Evolutionary conservation across 2,329 filamentous ascomycete genomes (phyloP).

Genomic region (Fusarium verticillioides): DNA sequence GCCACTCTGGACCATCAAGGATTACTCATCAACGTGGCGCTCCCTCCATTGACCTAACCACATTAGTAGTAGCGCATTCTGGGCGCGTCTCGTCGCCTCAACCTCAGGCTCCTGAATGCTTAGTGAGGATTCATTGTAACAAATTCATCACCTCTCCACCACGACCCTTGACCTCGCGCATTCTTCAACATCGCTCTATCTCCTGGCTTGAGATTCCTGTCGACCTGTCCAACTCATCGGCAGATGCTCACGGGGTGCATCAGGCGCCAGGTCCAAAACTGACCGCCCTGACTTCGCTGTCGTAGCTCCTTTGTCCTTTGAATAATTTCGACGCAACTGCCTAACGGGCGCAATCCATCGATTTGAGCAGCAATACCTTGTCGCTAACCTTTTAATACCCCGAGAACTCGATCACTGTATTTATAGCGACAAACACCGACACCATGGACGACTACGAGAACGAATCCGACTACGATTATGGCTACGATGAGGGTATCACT

Average conservation of each 20-base stretch:
- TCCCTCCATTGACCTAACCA: background rate
- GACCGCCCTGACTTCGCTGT: slow-evolving; percentile 46
- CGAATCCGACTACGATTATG: slow-evolving; percentile 74
- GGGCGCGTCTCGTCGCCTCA: slow-evolving; percentile 41
- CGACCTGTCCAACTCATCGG: slow-evolving; percentile 38
- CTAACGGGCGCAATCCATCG: slow-evolving; percentile 15
- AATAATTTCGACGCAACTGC: slow-evolving; percentile 28
- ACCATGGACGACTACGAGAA: slow-evolving; percentile 68
- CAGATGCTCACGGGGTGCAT: slow-evolving; percentile 50
- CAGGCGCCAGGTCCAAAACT: slow-evolving; percentile 48
- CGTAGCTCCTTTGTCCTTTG: slow-evolving; percentile 34
- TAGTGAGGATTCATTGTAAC: slow-evolving; percentile 39
- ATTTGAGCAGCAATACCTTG: background rate
- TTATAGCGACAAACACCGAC: slow-evolving; percentile 15
- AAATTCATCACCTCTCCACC: slow-evolving; percentile 44
- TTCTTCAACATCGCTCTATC: slow-evolving; percentile 23
- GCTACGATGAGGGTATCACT: slow-evolving; percentile 79
- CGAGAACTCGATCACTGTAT: background rate
- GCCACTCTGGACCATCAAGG: background rate
- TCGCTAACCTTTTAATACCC: slow-evolving; percentile 5
- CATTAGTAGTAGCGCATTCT: background rate
- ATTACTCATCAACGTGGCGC: slow-evolving; percentile 34
- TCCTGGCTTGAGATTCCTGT: slow-evolving; percentile 28
- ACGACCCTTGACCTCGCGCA: slow-evolving; percentile 36
- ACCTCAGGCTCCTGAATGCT: slow-evolving; percentile 41